Evolutionary conservation across 306 rosid genomes (phyloP).

Genomic region (Rosa multiflora): DNA sequence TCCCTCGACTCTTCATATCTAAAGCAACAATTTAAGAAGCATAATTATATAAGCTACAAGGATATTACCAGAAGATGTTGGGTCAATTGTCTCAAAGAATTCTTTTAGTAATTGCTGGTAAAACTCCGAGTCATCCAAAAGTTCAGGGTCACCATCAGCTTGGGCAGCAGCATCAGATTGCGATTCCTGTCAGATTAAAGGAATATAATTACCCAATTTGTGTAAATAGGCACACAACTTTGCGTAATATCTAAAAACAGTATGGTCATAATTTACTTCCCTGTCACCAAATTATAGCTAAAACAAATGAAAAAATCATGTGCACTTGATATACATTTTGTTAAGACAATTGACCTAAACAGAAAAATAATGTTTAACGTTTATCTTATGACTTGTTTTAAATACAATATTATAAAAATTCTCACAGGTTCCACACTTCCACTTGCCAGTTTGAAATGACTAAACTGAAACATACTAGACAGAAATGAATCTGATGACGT

Average conservation of each 20-base stretch:
- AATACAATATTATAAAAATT: neutral
- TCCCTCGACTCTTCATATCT: neutral
- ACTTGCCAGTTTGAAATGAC: no score
- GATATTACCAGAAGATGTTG: constrained; percentile 64
- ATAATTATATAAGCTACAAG: neutral
- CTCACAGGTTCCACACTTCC: neutral
- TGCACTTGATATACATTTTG: neutral
- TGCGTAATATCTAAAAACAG: neutral
- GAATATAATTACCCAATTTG: neutral
- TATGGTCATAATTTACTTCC: neutral
- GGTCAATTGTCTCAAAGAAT: constrained; percentile 80
- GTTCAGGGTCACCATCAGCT: constrained; percentile 70
- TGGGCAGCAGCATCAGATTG: constrained; percentile 31
- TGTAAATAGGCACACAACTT: neutral
- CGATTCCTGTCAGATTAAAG: constrained; percentile 48
- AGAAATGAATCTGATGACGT: no score
- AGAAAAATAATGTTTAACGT: neutral
- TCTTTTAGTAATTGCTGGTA: constrained; percentile 86
- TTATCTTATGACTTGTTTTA: neutral
- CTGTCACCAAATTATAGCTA: neutral
- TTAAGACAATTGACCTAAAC: neutral
- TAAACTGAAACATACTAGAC: no score
- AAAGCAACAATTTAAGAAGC: neutral
- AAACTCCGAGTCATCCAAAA: constrained; percentile 81
- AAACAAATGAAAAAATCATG: neutral